Percentiles rank a stretch among this genome's conserved stretches.
Conservation (phyloP, 2,329 filamentous ascomycete genomes). For the Ceratocystis diversiconidia region DNA sequence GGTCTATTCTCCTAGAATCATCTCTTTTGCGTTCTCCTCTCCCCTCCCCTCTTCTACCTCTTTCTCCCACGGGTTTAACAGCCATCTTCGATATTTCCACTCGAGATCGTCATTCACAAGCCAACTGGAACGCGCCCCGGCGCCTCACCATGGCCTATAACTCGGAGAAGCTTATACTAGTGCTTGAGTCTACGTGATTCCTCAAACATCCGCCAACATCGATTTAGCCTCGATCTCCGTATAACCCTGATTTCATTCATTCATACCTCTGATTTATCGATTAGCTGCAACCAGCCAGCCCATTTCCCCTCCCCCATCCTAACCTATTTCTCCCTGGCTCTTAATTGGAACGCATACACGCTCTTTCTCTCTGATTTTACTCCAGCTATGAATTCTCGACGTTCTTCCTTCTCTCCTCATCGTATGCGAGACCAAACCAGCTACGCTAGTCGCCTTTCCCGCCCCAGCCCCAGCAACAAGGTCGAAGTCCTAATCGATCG, state of each 20-base stretch:
- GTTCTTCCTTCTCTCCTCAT: constrained; percentile 14
- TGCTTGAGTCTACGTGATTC: constrained; percentile 3
- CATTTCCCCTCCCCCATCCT: background rate
- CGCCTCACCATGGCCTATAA: constrained; percentile 4
- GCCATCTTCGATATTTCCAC: background rate
- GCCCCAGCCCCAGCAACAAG: background rate
- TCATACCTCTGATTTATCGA: background rate
- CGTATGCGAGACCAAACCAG: constrained; percentile 17
- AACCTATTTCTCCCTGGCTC: constrained; percentile 1
- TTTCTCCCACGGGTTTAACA: background rate
- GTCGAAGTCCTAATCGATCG: constrained; percentile 1
- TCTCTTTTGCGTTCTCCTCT: background rate
- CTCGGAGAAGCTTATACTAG: background rate
- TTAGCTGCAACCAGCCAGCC: background rate
- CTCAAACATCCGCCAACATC: background rate
- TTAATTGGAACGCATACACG: background rate
- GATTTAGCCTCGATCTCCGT: background rate
- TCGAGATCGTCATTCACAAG: background rate
- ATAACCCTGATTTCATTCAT: background rate
- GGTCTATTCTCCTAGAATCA: background rate
- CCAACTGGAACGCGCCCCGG: background rate
- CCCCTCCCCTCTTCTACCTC: background rate
- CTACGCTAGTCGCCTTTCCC: constrained; percentile 7
- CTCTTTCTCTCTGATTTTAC: background rate
- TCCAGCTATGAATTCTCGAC: constrained; percentile 16